Conservation (phyloP, 129 eudicot species). For the Flaveria sonorensis region DNA sequence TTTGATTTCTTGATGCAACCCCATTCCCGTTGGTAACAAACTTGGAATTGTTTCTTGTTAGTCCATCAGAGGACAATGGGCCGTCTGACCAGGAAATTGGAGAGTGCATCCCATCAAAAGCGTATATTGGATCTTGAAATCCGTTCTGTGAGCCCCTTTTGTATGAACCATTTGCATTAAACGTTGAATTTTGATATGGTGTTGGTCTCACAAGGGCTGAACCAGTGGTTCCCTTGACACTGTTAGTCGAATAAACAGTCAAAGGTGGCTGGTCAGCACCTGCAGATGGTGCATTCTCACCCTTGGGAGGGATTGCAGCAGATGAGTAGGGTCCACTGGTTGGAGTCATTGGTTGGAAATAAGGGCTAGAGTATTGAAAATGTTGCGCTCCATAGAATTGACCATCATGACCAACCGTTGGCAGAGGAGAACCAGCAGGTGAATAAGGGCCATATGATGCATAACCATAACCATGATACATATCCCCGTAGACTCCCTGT, state of each 20-base stretch:
- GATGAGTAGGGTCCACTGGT: slow-evolving; percentile 21
- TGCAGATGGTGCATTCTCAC: slow-evolving; percentile 26
- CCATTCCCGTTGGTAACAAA: background rate
- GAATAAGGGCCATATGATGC: slow-evolving; percentile 72
- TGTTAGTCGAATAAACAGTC: background rate
- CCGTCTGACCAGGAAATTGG: no score
- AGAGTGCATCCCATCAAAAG: background rate
- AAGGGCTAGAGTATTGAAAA: slow-evolving; percentile 65
- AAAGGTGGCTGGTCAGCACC: background rate
- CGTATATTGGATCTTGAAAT: background rate
- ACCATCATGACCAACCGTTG: slow-evolving; percentile 45
- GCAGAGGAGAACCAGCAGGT: slow-evolving; percentile 65
- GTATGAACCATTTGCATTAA: background rate
- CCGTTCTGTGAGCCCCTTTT: background rate
- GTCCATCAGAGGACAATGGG: background rate
- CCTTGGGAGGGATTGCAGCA: slow-evolving; percentile 31
- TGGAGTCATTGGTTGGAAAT: slow-evolving; percentile 49
- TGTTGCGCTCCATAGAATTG: slow-evolving; percentile 68
- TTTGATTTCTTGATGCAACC: background rate
- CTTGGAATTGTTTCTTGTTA: no score
- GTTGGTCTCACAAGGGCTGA: background rate
- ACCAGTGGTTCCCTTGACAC: background rate
- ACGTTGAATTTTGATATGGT: background rate
- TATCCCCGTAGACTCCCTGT: slow-evolving; percentile 73
- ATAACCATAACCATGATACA: slow-evolving; percentile 57